Conservation (phyloP, 2,329 filamentous ascomycete species). For the Penicillium expansum region DNA sequence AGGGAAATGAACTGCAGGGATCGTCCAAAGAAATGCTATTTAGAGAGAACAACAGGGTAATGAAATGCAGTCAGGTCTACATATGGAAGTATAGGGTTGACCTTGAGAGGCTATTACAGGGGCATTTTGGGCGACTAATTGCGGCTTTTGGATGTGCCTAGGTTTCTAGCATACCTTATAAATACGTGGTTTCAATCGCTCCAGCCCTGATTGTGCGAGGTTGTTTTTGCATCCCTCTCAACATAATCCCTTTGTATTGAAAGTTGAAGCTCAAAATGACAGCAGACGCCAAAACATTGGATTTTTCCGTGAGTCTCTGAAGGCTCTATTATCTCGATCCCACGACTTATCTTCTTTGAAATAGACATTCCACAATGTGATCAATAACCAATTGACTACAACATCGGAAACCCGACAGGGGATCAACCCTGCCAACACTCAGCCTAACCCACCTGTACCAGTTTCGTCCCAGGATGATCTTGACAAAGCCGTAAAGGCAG, state of each 20-base stretch:
- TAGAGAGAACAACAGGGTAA: too few species aligned
- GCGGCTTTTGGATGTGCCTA: neutral
- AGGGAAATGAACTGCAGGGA: neutral
- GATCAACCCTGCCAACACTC: slow-evolving; percentile 52
- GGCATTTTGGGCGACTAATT: neutral
- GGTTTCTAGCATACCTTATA: too few species aligned
- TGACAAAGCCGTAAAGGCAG: slow-evolving; percentile 51
- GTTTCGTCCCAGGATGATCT: slow-evolving; percentile 50
- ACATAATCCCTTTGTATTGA: neutral
- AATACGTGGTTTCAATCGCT: neutral
- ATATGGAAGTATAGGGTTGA: neutral
- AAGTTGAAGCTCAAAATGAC: slow-evolving; percentile 1
- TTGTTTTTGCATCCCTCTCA: too few species aligned
- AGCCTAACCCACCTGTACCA: slow-evolving; percentile 52
- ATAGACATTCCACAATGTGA: slow-evolving; percentile 52
- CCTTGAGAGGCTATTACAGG: neutral
- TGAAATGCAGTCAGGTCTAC: neutral
- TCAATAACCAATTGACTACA: slow-evolving; percentile 49
- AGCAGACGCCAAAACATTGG: neutral
- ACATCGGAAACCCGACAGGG: slow-evolving; percentile 48
- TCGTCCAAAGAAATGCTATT: neutral
- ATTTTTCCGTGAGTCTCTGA: slow-evolving; percentile 8
- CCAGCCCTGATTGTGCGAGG: neutral
- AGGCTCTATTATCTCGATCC: neutral
- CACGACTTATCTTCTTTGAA: neutral